Evolutionary conservation across 2,329 filamentous ascomycete genomes (phyloP).

Genomic region (Decorospora gaudefroyi): DNA sequence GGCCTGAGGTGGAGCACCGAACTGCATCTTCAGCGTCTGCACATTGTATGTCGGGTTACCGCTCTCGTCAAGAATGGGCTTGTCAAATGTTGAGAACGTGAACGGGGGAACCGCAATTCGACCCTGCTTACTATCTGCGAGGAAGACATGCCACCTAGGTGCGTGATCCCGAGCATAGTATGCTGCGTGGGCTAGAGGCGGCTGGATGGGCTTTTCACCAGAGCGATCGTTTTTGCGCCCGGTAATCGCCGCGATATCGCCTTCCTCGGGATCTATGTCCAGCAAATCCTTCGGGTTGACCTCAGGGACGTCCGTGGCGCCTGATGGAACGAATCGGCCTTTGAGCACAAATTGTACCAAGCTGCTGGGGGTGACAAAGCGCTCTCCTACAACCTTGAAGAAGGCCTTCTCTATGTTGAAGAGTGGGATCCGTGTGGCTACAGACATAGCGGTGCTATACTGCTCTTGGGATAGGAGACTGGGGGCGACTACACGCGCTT

Average conservation of each 20-base stretch:
- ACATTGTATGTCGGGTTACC: conserved; percentile 91
- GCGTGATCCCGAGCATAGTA: conserved; percentile 88
- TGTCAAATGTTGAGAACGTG: conserved; percentile 90
- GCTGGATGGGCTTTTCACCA: conserved; percentile 68
- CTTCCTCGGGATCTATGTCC: conserved; percentile 90
- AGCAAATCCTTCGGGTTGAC: conserved; percentile 80
- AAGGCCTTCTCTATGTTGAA: conserved; percentile 89
- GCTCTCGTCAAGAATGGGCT: conserved; percentile 77
- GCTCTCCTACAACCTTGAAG: conserved; percentile 97
- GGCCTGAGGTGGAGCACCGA: conserved; percentile 88
- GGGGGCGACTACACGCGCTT: conserved; percentile 70
- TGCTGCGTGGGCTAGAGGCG: conserved; percentile 86
- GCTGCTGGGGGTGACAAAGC: conserved; percentile 86
- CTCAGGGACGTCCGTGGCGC: conserved; percentile 72
- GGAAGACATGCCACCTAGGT: conserved; percentile 91
- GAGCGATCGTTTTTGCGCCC: conserved; percentile 72
- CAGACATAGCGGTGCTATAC: conserved; percentile 73
- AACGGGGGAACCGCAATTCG: conserved; percentile 97
- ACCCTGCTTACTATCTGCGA: conserved; percentile 90
- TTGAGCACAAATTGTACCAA: conserved; percentile 95
- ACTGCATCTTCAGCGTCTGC: conserved; percentile 96
- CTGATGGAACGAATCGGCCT: conserved; percentile 88
- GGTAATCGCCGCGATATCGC: conserved; percentile 82
- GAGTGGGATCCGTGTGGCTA: conserved; percentile 82
- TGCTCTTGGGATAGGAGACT: conserved; percentile 73